phyloP scores from a whole-genome alignment of 352 stramenopile genomes.

The Globisporangium spiculum region DNA sequence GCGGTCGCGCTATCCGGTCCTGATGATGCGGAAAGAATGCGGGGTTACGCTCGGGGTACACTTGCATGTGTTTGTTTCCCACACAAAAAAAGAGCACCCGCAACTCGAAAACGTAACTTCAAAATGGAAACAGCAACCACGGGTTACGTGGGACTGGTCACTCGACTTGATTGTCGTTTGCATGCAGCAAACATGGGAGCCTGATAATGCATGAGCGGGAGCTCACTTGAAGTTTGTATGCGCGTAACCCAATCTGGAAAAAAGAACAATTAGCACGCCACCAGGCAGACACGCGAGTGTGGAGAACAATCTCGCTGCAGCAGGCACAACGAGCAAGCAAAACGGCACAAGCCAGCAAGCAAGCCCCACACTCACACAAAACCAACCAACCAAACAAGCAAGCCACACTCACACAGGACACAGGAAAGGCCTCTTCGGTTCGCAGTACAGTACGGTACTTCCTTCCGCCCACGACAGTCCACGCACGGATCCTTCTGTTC shows the following conservation, averaged over 20 bases:
- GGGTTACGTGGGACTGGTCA: conserved; percentile 11
- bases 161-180: conserved; percentile 1
- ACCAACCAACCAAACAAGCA: neutral
- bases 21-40: neutral
- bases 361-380: neutral
- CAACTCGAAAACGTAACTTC: conserved; percentile 5
- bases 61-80: neutral
- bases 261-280: conserved; percentile 13
- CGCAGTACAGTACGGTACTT: neutral
- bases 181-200: neutral
- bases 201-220: conserved; percentile 7
- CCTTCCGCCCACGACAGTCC: neutral
- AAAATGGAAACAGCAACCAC: neutral
- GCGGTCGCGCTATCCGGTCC: no score
- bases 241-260: conserved; percentile 11
- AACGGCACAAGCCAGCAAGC: neutral
- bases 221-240: conserved; percentile 10
- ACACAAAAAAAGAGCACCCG: neutral
- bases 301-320: neutral
- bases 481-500: neutral
- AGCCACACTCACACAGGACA: neutral
- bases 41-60: neutral
- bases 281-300: conserved; percentile 1
- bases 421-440: neutral
- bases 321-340: neutral